These are phyloP conservation scores for Xenoacremonium recifei DNA, from an alignment of 2,329 filamentous ascomycete species.

Conservation along the genomic window DNA sequence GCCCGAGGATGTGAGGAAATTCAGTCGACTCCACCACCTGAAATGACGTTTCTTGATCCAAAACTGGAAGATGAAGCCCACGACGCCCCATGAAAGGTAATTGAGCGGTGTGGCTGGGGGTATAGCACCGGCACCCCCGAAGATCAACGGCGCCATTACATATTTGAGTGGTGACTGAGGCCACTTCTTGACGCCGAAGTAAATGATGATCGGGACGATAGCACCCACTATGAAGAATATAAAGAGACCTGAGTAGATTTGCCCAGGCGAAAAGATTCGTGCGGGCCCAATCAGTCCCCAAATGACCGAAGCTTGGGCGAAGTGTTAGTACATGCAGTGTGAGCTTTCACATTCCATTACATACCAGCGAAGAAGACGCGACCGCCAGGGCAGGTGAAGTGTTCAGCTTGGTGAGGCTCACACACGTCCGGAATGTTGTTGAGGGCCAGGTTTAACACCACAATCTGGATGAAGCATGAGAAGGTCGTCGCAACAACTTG, in stretches of 20 bases:
- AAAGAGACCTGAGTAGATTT: conserved; percentile 61
- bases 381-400: conserved; percentile 63
- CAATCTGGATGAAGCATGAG: conserved; percentile 65
- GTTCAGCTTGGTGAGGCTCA: conserved; percentile 51
- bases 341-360: conserved; percentile 5
- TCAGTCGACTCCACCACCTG: conserved; percentile 72
- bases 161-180: conserved; percentile 50
- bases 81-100: conserved; percentile 71
- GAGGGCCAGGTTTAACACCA: conserved; percentile 62
- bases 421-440: conserved; percentile 64
- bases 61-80: conserved; percentile 70
- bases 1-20: conserved; percentile 69
- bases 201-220: conserved; percentile 50
- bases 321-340: neutral
- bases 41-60: conserved; percentile 62
- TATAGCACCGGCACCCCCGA: conserved; percentile 57
- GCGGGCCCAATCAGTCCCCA: conserved; percentile 66
- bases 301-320: conserved; percentile 55
- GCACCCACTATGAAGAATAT: conserved; percentile 59
- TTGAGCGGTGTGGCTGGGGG: conserved; percentile 70
- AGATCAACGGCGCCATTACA: conserved; percentile 62
- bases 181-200: conserved; percentile 47
- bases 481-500: conserved; percentile 66
- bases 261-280: conserved; percentile 61
- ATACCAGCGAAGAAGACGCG: conserved; percentile 62